Base-by-base conservation (phyloP, 768 basidiomycete species). In the Mycena galopus region DNA sequence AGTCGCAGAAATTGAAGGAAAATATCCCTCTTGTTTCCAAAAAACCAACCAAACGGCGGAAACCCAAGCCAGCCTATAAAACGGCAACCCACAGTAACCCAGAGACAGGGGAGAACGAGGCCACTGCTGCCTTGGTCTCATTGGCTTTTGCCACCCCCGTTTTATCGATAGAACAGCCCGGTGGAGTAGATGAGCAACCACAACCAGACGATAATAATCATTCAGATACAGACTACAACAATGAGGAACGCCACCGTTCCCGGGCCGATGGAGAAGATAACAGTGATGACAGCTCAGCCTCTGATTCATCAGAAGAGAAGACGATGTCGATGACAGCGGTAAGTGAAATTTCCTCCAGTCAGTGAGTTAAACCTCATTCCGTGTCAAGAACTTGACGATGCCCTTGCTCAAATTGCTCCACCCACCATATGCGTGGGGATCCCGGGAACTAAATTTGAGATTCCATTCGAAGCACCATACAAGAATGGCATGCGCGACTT, bases 401-500 rank as follows among this genome's bases (percentile, higher is more conserved):
- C 47, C 11, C 21, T 50, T 50, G 21, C 7, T n/a, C 47, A 50
- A 50, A 50, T 50, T 50, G n/a, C n/a, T 50, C 47, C 47, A 6
- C n/a, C 47, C 21, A 10, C 42, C 42, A 16, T 44, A 44, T 16
- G 42, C 42, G 47, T 50, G 47, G 23, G 23, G 47, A 50, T 50
- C 47, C 47, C n/a, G n/a, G n/a, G n/a, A n/a, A n/a, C n/a, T n/a
- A 35, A 35, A 12, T 35, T 44, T 44, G 5, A 7, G 14, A 51
- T 65, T n/a, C 32, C 51, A 7, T 67, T 67, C 25, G 65, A 67
- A 25, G 65, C 58, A 4, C 65, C 65, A 5, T 67, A 50, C 57
- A 67, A 67, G 44, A 59, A 33, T 19, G 57, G 42, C 5, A 50
- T 23, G 0, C 42, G 66, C 6, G 32, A 33, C 27, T 51, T 67